These are phyloP conservation scores for Capsicum rhomboideum DNA, from an alignment of 257 asterid genomes.

Conservation along the genomic window DNA sequence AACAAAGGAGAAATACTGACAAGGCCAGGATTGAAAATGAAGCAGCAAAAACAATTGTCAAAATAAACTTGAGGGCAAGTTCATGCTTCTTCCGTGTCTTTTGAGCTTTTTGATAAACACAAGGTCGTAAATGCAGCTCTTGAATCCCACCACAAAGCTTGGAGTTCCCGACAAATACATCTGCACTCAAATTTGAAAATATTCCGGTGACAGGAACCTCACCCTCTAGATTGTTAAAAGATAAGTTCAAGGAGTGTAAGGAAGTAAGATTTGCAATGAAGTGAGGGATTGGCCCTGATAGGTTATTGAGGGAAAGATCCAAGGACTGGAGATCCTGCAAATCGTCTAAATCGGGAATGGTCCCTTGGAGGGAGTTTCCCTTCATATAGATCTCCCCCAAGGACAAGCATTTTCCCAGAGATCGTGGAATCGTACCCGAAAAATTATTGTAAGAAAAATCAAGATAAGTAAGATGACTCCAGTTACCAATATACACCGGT, in stretches of 20 bases:
- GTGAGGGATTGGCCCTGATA: slow-evolving; percentile 33
- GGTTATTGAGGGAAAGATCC: slow-evolving; percentile 31
- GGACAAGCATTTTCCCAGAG: slow-evolving; percentile 21
- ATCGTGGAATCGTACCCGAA: slow-evolving; percentile 29
- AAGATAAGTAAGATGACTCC: slow-evolving; percentile 25
- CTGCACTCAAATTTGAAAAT: slow-evolving; percentile 16
- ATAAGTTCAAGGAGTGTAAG: slow-evolving; percentile 23
- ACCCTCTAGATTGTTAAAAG: slow-evolving; percentile 42
- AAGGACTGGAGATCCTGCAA: slow-evolving; percentile 20
- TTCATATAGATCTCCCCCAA: slow-evolving; percentile 22
- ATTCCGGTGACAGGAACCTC: slow-evolving; percentile 30
- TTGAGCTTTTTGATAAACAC: slow-evolving; percentile 15
- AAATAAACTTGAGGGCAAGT: slow-evolving; percentile 6
- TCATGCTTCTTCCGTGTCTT: neutral
- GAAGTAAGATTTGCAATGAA: slow-evolving; percentile 18
- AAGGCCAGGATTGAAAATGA: slow-evolving; percentile 14
- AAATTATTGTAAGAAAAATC: slow-evolving; percentile 33
- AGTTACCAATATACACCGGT: slow-evolving; percentile 24
- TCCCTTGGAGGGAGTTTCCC: slow-evolving; percentile 27
- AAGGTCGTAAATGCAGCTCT: slow-evolving; percentile 21
- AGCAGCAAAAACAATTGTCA: slow-evolving; percentile 7
- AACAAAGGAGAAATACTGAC: slow-evolving; percentile 20
- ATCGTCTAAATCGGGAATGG: slow-evolving; percentile 22
- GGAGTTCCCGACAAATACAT: slow-evolving; percentile 18
- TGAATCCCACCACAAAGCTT: slow-evolving; percentile 38